These are phyloP conservation scores for Pseudogymnoascus sp. DNA, from an alignment of 2,329 filamentous ascomycete genomes.

Conservation along the genomic window DNA sequence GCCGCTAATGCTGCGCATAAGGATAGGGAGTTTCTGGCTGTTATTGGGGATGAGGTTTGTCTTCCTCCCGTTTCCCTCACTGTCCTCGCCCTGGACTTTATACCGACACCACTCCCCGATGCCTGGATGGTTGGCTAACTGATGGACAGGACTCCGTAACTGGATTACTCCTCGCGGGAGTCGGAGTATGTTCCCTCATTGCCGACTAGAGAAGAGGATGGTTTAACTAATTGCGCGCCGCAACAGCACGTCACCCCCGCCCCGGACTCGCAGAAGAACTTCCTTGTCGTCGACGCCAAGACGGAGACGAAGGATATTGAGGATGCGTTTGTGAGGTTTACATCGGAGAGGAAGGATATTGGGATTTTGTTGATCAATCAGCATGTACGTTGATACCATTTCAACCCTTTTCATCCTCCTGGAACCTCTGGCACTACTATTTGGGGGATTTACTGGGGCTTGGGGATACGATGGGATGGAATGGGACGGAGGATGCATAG, in stretches of 20 bases:
- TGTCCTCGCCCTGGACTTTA: background rate
- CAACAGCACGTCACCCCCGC: constrained; percentile 78
- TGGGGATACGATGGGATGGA: background rate
- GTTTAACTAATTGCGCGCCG: too few species aligned
- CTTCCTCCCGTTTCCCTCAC: background rate
- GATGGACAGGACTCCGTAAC: constrained; percentile 78
- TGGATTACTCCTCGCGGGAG: constrained; percentile 85
- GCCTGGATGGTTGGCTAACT: constrained; percentile 15
- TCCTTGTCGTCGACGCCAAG: constrained; percentile 90
- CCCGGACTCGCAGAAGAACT: constrained; percentile 91
- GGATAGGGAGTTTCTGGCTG: constrained; percentile 91
- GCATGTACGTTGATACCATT: constrained; percentile 51
- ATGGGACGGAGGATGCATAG: too few species aligned
- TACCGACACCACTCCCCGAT: background rate
- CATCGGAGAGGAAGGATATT: constrained; percentile 86
- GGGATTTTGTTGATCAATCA: constrained; percentile 96
- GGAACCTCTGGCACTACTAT: too few species aligned
- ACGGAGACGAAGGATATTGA: constrained; percentile 86
- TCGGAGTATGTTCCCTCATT: constrained; percentile 58
- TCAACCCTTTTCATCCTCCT: too few species aligned
- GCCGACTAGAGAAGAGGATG: too few species aligned
- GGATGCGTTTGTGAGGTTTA: constrained; percentile 82
- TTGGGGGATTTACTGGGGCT: too few species aligned
- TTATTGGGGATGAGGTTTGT: constrained; percentile 89
- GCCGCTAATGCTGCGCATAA: constrained; percentile 54